Evolutionary conservation across 1,284 basidiomycete species (phyloP), one percentile per base, ranked within the genome.

Genomic region (Papiliotrema laurentii): DNA sequence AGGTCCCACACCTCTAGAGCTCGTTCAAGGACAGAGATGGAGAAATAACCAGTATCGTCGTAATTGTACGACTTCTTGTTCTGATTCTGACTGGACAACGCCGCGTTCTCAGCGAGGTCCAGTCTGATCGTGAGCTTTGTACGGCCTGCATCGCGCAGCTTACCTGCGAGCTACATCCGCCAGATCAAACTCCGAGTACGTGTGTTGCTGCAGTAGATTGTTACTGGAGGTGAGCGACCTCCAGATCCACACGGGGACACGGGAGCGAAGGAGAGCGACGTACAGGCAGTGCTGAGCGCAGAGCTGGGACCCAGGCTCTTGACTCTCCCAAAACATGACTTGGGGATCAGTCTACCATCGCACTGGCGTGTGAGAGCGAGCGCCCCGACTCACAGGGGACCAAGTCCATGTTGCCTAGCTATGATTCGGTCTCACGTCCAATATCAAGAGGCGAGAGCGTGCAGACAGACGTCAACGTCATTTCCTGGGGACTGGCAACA

Each of bases 21-120:
- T 30, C 63, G 53, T 35, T 69, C 68, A 7, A 70, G 53, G 0
- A 67, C 64, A 2, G 64, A 64, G 24, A 67, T 65, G 3, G 89
- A 91, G 72, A 93, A 93, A 71, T 87, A 93, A 1, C 89, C 89
- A 83, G 87, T 87, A 67, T 92, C 89, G 60, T 92, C 89, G 85
- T 90, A 89, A 67, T 94, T 93, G 45, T 80, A 81, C 65, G 72
- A 74, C 81, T 87, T 64, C 40, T 65, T 61, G 3, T 73, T 72
- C 43, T 69, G 48, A 49, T 67, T 47, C 47, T 63, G 18, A 40
- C 50, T 41, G n/a, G 62, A 58, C 11, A 71, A 55, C 4, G 61
- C 58, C 9, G 68, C 71, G 37, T 73, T 73, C 49, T 74, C 71
- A 7, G 73, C 76, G 35, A 77, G 71, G 51, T 79, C 75, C n/a